phyloP scores from a whole-genome alignment of 257 asterid species.

The Salvia rosmarinus region DNA sequence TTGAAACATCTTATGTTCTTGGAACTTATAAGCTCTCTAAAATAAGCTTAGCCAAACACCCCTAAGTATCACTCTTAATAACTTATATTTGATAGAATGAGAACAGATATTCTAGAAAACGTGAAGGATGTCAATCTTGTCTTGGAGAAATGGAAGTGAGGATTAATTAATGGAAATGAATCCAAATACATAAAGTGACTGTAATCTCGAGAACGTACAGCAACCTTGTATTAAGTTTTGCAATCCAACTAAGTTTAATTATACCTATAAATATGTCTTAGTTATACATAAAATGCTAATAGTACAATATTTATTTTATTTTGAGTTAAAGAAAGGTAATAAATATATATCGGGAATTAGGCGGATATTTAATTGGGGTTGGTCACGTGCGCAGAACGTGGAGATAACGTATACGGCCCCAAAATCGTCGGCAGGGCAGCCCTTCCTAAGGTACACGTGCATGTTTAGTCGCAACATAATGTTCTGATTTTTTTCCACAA shows the following conservation, averaged over 20 bases:
- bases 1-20: too few relatives aligned
- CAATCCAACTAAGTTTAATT: too few relatives aligned
- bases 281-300: too few relatives aligned
- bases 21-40: too few relatives aligned
- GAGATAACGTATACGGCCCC: slow-evolving; percentile 31
- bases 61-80: too few relatives aligned
- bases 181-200: not conserved
- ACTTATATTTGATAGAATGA: too few relatives aligned
- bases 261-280: too few relatives aligned
- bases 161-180: not conserved
- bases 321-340: too few relatives aligned
- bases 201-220: not conserved
- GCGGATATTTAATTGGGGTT: not conserved
- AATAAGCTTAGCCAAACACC: too few relatives aligned
- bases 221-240: too few relatives aligned
- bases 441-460: slow-evolving; percentile 29
- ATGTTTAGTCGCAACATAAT: slow-evolving; percentile 6
- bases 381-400: slow-evolving; percentile 39
- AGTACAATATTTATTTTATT: too few relatives aligned
- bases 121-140: not conserved
- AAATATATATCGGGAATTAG: too few relatives aligned
- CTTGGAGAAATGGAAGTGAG: not conserved
- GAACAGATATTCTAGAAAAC: not conserved
- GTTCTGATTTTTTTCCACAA: not conserved
- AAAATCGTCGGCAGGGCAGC: slow-evolving; percentile 26